Conservation (phyloP, 2,329 filamentous ascomycete species). For the Stagonosporopsis chrysanthemi region DNA sequence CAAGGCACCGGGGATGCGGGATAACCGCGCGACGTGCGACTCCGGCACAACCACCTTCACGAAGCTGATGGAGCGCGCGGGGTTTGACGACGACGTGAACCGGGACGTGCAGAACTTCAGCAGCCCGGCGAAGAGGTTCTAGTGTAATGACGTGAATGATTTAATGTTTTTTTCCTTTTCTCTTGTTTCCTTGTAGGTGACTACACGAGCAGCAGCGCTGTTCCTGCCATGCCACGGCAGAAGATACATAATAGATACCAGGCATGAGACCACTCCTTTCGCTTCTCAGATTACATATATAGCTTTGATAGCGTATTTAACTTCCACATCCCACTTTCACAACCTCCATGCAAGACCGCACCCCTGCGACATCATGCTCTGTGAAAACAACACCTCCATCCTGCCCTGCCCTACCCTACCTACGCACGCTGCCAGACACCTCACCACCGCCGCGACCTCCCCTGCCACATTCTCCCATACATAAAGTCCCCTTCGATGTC, state of each 20-base stretch:
- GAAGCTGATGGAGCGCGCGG: constrained; percentile 53
- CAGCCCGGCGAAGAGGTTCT: constrained; percentile 21
- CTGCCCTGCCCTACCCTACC: too few species aligned
- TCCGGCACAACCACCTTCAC: constrained; percentile 50
- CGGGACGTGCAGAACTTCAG: constrained; percentile 39
- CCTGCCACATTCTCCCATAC: not conserved
- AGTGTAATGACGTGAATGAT: not conserved
- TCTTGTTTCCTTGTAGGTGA: not conserved
- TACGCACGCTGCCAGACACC: too few species aligned
- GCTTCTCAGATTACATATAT: constrained; percentile 10
- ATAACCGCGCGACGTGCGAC: constrained; percentile 43
- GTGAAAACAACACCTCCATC: too few species aligned
- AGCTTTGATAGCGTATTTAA: constrained; percentile 18
- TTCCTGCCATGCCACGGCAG: constrained; percentile 15
- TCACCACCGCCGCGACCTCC: not conserved
- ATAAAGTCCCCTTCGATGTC: not conserved
- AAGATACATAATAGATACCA: constrained; percentile 17
- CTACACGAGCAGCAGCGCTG: constrained; percentile 8
- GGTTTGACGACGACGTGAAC: constrained; percentile 44
- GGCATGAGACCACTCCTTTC: constrained; percentile 15
- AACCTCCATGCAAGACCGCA: too few species aligned
- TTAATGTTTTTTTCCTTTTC: not conserved
- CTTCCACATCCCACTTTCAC: not conserved
- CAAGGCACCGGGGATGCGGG: constrained; percentile 40
- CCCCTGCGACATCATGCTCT: too few species aligned